Evolutionary conservation across 805 yeast genomes (phyloP).

Genomic region (Grigorovia transvaalensis): DNA sequence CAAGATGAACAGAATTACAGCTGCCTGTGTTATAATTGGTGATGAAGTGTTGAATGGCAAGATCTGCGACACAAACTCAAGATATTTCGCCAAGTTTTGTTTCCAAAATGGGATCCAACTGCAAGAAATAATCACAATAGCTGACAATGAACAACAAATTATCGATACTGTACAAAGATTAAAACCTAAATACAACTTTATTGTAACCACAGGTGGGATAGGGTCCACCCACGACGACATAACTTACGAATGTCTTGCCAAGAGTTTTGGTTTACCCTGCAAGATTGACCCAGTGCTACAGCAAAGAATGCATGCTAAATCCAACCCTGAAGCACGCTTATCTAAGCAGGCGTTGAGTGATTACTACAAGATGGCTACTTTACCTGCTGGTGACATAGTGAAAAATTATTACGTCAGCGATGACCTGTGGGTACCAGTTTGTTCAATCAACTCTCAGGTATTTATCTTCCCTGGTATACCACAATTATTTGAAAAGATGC

Average conservation of each 20-base stretch:
- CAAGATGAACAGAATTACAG: slow-evolving; percentile 14
- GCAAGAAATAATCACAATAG: slow-evolving; percentile 58
- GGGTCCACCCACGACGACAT: slow-evolving; percentile 91
- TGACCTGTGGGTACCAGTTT: slow-evolving; percentile 76
- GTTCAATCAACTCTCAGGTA: slow-evolving; percentile 52
- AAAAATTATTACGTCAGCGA: slow-evolving; percentile 39
- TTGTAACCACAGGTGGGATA: slow-evolving; percentile 56
- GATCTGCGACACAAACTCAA: slow-evolving; percentile 69
- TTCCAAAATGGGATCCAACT: slow-evolving; percentile 59
- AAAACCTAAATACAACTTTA: slow-evolving; percentile 45
- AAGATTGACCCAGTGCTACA: slow-evolving; percentile 48
- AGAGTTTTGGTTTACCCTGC: slow-evolving; percentile 44
- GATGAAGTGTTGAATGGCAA: slow-evolving; percentile 86
- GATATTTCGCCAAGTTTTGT: slow-evolving; percentile 59
- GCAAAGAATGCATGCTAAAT: slow-evolving; percentile 45
- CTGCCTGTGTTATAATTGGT: slow-evolving; percentile 46
- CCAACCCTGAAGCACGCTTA: slow-evolving; percentile 28
- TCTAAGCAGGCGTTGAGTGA: slow-evolving; percentile 42
- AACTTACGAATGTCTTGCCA: slow-evolving; percentile 67
- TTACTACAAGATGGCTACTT: slow-evolving; percentile 67
- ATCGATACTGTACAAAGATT: slow-evolving; percentile 38
- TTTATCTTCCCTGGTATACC: slow-evolving; percentile 82
- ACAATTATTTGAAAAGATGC: slow-evolving; percentile 48
- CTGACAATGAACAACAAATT: slow-evolving; percentile 66
- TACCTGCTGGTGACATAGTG: slow-evolving; percentile 46